Evolutionary conservation across 2,329 filamentous ascomycete species (phyloP), one percentile per base, ranked within the genome.

Genomic region (Fusarium xyrophilum): DNA sequence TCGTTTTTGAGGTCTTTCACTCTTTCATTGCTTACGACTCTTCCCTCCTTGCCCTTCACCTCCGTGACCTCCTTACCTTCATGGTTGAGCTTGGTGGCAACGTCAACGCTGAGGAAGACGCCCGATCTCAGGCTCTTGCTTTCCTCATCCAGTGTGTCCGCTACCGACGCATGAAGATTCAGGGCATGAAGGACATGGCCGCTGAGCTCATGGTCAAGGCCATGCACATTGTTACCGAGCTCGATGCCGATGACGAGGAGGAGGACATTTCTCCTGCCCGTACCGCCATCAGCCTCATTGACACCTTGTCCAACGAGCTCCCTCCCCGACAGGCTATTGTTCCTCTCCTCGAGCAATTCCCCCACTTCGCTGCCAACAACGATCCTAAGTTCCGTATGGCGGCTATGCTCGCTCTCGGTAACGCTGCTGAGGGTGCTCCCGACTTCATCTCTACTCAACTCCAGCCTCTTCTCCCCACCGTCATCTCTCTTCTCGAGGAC

Each of bases 391-490:
- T 91, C 82, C 90, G 95, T 63, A 92, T 95, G 80, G 94, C 95
- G 56, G 94, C 92, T 80, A 96, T 98, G 76, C 86, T 98, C 67
- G 91, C 95, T 50, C 87, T 99, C 8, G 95, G 95, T 63, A 96
- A 95, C 83, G 95, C 93, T 73, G 95, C 97, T 55, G 96, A 98
- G 83, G 96, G 96, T 73, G 95, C 96, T 32, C 96, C 96, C 19
- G 96, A 99, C 79, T 99, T 98, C 81, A 93, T 98, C 76, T 93
- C 93, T 68, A 97, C 94, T 23, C 96, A 99, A 81, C 88, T 98
- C 67, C 86, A 91, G 75, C 87, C 91, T 70, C 91, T 98, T 70
- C 88, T 98, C 78, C 96, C 96, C 50, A 85, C 92, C 72, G 89
- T 98, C 62, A 85, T 97, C 60, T 89, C 88, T 75, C 86, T 98